phyloP scores from a whole-genome alignment of 2,329 filamentous ascomycete species.

The Cladosporium sp. region DNA sequence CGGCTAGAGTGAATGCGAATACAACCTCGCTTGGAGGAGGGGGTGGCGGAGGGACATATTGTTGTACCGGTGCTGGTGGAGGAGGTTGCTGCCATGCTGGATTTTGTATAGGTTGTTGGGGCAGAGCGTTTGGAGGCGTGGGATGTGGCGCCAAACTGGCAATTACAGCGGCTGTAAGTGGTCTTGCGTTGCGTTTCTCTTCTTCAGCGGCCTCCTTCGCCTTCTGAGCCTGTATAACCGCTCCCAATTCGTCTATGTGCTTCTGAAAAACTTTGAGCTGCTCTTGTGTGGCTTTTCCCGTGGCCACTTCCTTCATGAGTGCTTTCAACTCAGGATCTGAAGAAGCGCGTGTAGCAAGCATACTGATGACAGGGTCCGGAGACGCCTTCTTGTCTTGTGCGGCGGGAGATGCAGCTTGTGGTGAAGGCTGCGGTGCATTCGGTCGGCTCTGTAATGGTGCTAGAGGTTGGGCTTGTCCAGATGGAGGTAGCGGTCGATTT shows the following conservation, averaged over 20 bases:
- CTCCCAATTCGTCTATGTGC: constrained; percentile 72
- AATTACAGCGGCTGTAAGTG: not conserved
- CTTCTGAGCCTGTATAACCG: constrained; percentile 8
- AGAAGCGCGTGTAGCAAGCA: constrained; percentile 70
- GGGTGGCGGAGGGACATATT: constrained; percentile 48
- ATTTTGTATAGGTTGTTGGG: constrained; percentile 22
- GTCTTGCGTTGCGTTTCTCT: not conserved
- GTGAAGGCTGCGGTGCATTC: not conserved
- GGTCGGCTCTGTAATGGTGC: constrained; percentile 11
- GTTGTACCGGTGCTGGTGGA: constrained; percentile 40
- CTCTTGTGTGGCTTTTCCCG: constrained; percentile 65
- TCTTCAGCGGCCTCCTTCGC: constrained; percentile 5
- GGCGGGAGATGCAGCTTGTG: constrained; percentile 10
- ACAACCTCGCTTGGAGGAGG: constrained; percentile 41
- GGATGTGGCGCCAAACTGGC: constrained; percentile 6
- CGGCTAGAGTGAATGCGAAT: constrained; percentile 57
- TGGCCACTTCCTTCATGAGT: constrained; percentile 78
- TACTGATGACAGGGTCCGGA: constrained; percentile 74
- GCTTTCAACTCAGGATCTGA: constrained; percentile 68
- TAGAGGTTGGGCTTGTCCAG: constrained; percentile 12
- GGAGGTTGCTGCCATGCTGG: constrained; percentile 16
- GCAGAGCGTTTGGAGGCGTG: constrained; percentile 11
- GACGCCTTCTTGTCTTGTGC: constrained; percentile 27
- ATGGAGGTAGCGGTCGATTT: constrained; percentile 17
- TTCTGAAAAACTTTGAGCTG: constrained; percentile 73